Conservation (phyloP, 2,329 filamentous ascomycete genomes). For the Exophiala spinifera region DNA sequence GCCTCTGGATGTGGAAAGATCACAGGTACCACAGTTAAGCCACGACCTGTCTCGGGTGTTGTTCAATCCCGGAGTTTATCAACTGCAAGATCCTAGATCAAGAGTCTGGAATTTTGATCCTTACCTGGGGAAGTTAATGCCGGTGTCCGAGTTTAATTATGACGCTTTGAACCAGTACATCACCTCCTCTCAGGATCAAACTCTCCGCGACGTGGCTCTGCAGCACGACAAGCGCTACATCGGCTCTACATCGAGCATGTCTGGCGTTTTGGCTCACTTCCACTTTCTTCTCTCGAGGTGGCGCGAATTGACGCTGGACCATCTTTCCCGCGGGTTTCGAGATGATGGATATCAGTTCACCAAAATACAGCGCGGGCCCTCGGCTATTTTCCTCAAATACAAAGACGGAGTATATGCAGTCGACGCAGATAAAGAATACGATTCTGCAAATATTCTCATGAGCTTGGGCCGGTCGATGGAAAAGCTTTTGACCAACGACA, state of each 20-base stretch:
- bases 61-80: conserved; percentile 92
- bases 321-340: conserved; percentile 66
- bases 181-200: conserved; percentile 81
- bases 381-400: conserved; percentile 76
- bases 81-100: conserved; percentile 82
- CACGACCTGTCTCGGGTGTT: conserved; percentile 77
- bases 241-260: conserved; percentile 97
- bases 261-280: conserved; percentile 79
- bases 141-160: conserved; percentile 88
- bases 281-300: conserved; percentile 86
- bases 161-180: conserved; percentile 80
- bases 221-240: conserved; percentile 73
- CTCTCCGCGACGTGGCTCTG: conserved; percentile 65
- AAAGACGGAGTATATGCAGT: conserved; percentile 88
- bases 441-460: conserved; percentile 79
- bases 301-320: conserved; percentile 65
- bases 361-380: conserved; percentile 66
- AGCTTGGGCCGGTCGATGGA: conserved; percentile 96
- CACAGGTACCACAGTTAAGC: conserved; percentile 25
- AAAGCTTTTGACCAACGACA: conserved; percentile 82
- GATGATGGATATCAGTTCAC: conserved; percentile 67
- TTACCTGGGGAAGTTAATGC: conserved; percentile 90
- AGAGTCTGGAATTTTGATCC: conserved; percentile 96
- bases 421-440: conserved; percentile 91
- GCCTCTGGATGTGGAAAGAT: conserved; percentile 42